Evolutionary conservation across 306 rosid genomes (phyloP), one percentile per base, ranked within the genome.

Genomic region (Rosa chinensis): DNA sequence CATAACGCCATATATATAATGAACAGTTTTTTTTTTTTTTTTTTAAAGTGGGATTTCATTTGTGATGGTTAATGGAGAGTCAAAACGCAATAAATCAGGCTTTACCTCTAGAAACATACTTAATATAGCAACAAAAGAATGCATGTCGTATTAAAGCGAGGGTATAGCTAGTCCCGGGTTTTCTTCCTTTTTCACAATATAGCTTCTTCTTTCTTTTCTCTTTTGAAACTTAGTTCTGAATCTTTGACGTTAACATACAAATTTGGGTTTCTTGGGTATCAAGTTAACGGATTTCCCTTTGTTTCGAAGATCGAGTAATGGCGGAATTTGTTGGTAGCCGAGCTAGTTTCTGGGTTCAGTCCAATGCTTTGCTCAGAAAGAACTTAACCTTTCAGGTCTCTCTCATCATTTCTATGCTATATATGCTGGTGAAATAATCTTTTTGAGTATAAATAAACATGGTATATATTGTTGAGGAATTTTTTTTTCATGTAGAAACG

Each of bases 301-400:
- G 17, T 62, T 62, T 62, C 3, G 6, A 28, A 62, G 20, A 62
- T 28, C 8, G 68, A 62, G 14, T 13, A 49, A 87, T 85, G 90
- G 90, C 85, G 78, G 81, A 87, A 70, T 32, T 78, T 4, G 48
- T 86, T 23, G 81, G n/a, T 58, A 91, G 88, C 61, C 88, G 80
- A 6, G 86, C 98, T 10, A 90, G 85, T 75, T 93, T 89, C 89
- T 87, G 89, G 92, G 84, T 88, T 72, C 98, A 89, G 68, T 94
- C 93, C 58, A 88, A 93, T 79, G 97, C 98, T 62, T 89, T 93
- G 4, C 93, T 93, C 55, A 79, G 98, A 66, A 91, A 93, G 84
- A 91, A 91, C 81, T 80, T 93, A 70, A 93, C 92, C 37, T 93
- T 78, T 58, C 97, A 93, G 97, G 97, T 91, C 20, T 66, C 45